Evolutionary conservation across 768 basidiomycete genomes (phyloP).

Genomic region (Pholiota conissans): DNA sequence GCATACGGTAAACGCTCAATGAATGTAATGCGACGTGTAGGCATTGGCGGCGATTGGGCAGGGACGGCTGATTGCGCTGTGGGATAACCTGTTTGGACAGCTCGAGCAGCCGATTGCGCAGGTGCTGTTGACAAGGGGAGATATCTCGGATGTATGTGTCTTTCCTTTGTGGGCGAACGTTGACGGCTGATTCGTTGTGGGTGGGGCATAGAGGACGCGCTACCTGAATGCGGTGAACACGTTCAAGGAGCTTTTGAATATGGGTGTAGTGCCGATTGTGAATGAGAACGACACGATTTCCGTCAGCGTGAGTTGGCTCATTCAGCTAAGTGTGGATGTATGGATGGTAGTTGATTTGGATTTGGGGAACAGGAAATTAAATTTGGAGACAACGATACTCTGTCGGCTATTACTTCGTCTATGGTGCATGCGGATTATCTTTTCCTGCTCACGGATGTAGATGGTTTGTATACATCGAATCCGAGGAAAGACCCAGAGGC

Average conservation of each 20-base stretch:
- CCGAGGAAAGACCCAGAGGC: constrained; percentile 89
- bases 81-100: constrained; percentile 95
- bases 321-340: too few relatives aligned
- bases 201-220: constrained; percentile 70
- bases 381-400: constrained; percentile 98
- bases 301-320: constrained; percentile 88
- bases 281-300: constrained; percentile 99
- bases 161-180: not conserved
- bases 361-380: constrained; percentile 90
- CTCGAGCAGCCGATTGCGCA: constrained; percentile 96
- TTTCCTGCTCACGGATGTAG: constrained; percentile 95
- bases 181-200: constrained; percentile 3
- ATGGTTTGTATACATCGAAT: constrained; percentile 93
- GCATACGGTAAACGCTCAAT: not conserved
- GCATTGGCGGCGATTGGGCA: constrained; percentile 97
- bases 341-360: too few relatives aligned
- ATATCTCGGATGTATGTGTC: constrained; percentile 87
- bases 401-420: constrained; percentile 95
- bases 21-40: constrained; percentile 38
- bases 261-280: constrained; percentile 97
- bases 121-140: constrained; percentile 89
- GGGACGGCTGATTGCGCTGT: constrained; percentile 92
- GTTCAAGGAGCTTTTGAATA: constrained; percentile 82
- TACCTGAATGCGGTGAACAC: constrained; percentile 98
- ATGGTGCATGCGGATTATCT: constrained; percentile 99